These are phyloP conservation scores for Neurospora sp. DNA, from an alignment of 495 filamentous ascomycete genomes.

Conservation along the genomic window DNA sequence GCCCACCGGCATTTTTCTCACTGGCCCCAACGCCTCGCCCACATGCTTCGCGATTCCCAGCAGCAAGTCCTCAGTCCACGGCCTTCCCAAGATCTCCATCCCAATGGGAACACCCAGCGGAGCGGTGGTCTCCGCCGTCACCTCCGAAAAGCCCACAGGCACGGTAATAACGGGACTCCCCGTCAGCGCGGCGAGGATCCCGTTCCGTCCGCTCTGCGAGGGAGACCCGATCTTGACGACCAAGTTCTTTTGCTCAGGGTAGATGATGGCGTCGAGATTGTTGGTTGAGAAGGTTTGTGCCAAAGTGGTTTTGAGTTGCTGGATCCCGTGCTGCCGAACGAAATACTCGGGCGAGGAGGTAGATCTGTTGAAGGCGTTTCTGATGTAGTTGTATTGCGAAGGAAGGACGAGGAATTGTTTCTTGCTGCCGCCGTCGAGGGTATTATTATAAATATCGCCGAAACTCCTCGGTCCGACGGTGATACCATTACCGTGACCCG, in stretches of 20 bases:
- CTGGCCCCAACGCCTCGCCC: conserved; percentile 30
- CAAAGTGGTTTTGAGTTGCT: conserved; percentile 30
- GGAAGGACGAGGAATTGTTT: conserved; percentile 43
- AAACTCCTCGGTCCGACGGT: conserved; percentile 27
- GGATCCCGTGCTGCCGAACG: conserved; percentile 31
- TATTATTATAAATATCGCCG: conserved; percentile 35
- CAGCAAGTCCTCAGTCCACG: conserved; percentile 42
- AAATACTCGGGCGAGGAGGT: conserved; percentile 37
- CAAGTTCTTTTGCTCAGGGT: conserved; percentile 56
- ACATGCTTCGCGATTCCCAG: conserved; percentile 36
- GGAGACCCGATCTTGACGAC: conserved; percentile 46
- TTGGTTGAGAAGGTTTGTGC: conserved; percentile 34
- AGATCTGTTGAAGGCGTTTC: conserved; percentile 37
- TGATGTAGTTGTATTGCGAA: conserved; percentile 42
- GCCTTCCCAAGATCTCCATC: conserved; percentile 51
- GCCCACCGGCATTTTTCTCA: conserved; percentile 36
- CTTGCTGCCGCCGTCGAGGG: conserved; percentile 5
- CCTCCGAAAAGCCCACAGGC: conserved; percentile 36
- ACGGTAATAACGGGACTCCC: conserved; percentile 54
- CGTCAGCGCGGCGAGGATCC: conserved; percentile 53
- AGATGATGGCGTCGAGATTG: conserved; percentile 48
- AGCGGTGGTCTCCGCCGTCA: conserved; percentile 34
- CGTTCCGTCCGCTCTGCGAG: conserved; percentile 50
- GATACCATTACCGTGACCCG: not conserved
- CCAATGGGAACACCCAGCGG: conserved; percentile 50